Evolutionary conservation across 1,284 basidiomycete genomes (phyloP), one percentile per base, ranked within the genome.

Genomic region (Marasmius fiardii): DNA sequence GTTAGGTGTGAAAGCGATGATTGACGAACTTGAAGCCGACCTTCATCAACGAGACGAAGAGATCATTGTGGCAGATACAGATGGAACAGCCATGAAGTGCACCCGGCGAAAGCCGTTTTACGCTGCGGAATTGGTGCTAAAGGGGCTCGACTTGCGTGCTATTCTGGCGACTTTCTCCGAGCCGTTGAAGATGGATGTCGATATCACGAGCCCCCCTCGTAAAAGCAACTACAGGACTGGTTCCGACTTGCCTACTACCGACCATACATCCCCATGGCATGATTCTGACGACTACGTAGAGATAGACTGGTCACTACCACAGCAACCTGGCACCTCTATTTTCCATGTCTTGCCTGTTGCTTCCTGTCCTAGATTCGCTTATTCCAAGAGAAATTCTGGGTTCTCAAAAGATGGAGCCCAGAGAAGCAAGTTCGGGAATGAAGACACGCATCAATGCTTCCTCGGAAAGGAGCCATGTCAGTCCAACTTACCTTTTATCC

Each of bases 31-130:
- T 68, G 86, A 90, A 61, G 90, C 90, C 37, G 96, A 98, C 67
- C 80, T 97, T 73, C 96, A 98, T 68, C 95, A 98, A 71, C 82
- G 95, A 54, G 89, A 92, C 61, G 90, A 96, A 69, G 93, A 96
- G 72, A 75, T 76, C 18, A 78, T 79, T 0, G 77, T 81, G 5
- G 73, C 77, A 14, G 81, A 79, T 4, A 70, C 73, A 52, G 64
- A 75, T 53, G 76, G 78, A 5, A 71, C 77, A 39, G 75, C 76
- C 11, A 74, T 73, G 23, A 88, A 88, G 68, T 75, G 78, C 1
- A 72, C 83, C 16, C 78, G 83, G 21, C 90, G 91, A 71, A 98
- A 97, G 68, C 86, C 91, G 1, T 94, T 98, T 73, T 94, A 95
- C 66, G 90, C 93, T n/a, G 90, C 90, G 33, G 94, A 98, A 71